phyloP scores from a whole-genome alignment of 2,329 filamentous ascomycete genomes.

The Exophiala viscosa region DNA sequence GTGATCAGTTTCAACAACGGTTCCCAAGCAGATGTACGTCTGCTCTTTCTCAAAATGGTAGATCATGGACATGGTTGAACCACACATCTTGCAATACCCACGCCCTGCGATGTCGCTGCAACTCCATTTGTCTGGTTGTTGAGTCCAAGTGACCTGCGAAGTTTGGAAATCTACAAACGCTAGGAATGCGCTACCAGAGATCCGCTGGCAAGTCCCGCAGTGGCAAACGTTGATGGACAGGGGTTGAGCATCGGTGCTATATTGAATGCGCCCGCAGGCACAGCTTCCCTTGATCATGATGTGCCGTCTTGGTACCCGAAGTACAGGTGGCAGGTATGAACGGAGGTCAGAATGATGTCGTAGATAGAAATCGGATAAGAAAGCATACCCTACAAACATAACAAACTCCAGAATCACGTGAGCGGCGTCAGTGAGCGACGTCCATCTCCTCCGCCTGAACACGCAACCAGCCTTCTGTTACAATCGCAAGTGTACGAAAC shows the following conservation, averaged over 20 bases:
- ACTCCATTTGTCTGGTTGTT: conserved; percentile 31
- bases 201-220: conserved; percentile 48
- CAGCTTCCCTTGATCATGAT: conserved; percentile 26
- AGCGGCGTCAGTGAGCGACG: no score
- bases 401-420: no score
- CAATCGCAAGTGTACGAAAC: no score
- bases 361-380: no score
- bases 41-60: conserved; percentile 34
- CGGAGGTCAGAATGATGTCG: no score
- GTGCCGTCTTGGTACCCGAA: not conserved
- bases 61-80: conserved; percentile 45
- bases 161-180: conserved; percentile 41
- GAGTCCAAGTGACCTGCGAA: conserved; percentile 33
- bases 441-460: no score
- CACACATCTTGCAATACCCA: conserved; percentile 46
- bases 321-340: no score
- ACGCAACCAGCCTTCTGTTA: no score
- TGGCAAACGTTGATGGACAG: conserved; percentile 42
- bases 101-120: conserved; percentile 41
- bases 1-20: conserved; percentile 39
- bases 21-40: conserved; percentile 39
- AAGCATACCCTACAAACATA: no score
- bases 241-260: conserved; percentile 28
- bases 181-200: conserved; percentile 46
- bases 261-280: conserved; percentile 24